A percentile compares a stretch with the other conserved stretches of the same genome.
phyloP scores from a whole-genome alignment of 768 basidiomycete genomes.

The Dictyophora rubrovolvata region DNA sequence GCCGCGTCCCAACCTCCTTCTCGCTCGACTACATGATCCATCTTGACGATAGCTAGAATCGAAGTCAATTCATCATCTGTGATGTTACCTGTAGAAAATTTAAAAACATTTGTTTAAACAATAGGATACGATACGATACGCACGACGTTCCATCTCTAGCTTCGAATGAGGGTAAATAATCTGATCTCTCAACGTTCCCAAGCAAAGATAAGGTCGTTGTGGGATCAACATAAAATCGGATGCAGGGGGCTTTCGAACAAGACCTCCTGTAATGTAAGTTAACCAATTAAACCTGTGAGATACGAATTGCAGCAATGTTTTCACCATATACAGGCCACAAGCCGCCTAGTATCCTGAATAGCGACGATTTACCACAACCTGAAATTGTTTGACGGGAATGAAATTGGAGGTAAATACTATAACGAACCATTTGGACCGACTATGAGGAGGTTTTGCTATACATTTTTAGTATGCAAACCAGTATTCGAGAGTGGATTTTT shows the following conservation, averaged over 20 bases:
- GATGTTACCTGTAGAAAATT: slow-evolving; percentile 39
- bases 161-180: slow-evolving; percentile 90
- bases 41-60: slow-evolving; percentile 70
- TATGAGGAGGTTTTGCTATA: slow-evolving; percentile 80
- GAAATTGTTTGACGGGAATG: neutral
- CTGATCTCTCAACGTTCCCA: slow-evolving; percentile 91
- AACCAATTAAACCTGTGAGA: neutral
- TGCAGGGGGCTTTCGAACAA: slow-evolving; percentile 82
- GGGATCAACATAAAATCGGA: slow-evolving; percentile 90
- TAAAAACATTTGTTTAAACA: neutral
- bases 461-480: slow-evolving; percentile 10
- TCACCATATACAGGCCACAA: slow-evolving; percentile 77
- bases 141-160: slow-evolving; percentile 68
- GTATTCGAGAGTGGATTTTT: slow-evolving; percentile 8
- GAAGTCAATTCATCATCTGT: slow-evolving; percentile 65
- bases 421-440: slow-evolving; percentile 83
- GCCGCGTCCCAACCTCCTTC: slow-evolving; percentile 93
- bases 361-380: slow-evolving; percentile 82
- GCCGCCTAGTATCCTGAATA: slow-evolving; percentile 94
- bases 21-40: slow-evolving; percentile 78
- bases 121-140: slow-evolving; percentile 19
- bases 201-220: slow-evolving; percentile 88
- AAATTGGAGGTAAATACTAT: neutral
- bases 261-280: slow-evolving; percentile 35
- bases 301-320: neutral